Percentiles rank a stretch among this genome's conserved stretches.
phyloP scores from a whole-genome alignment of 768 basidiomycete genomes.

The Leccinum longicurvipes region DNA sequence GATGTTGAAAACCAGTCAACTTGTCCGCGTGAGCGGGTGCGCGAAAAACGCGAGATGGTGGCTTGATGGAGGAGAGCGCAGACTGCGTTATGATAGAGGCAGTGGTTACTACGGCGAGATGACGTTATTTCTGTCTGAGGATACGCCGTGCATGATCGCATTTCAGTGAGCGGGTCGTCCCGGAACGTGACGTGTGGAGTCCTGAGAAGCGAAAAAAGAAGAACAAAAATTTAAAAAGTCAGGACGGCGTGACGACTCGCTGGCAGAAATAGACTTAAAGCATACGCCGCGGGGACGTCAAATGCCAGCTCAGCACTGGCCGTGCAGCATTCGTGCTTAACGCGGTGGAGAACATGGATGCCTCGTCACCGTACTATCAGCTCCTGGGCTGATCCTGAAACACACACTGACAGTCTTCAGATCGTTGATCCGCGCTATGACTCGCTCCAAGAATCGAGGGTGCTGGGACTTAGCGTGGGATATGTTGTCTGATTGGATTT shows the following conservation, averaged over 20 bases:
- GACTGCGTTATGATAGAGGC: background rate
- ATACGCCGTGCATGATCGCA: background rate
- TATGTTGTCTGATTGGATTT: background rate
- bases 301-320: constrained; percentile 3
- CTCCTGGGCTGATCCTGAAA: background rate
- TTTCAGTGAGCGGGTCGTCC: background rate
- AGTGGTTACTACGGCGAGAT: background rate
- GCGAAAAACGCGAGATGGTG: background rate
- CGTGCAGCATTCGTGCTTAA: background rate
- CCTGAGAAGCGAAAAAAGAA: background rate
- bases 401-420: background rate
- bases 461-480: background rate
- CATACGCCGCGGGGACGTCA: background rate
- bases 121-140: background rate
- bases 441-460: background rate
- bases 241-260: background rate
- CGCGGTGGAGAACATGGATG: background rate
- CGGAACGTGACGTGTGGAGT: too few species aligned
- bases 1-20: background rate
- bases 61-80: background rate
- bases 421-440: background rate
- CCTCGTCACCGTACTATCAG: background rate
- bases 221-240: background rate
- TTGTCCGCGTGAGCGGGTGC: background rate
- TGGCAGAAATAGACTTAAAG: background rate